Percentiles rank a stretch among this genome's conserved stretches.
These are phyloP conservation scores for Lactarius pseudohatsudake DNA, from an alignment of 768 basidiomycete species.

Conservation along the genomic window DNA sequence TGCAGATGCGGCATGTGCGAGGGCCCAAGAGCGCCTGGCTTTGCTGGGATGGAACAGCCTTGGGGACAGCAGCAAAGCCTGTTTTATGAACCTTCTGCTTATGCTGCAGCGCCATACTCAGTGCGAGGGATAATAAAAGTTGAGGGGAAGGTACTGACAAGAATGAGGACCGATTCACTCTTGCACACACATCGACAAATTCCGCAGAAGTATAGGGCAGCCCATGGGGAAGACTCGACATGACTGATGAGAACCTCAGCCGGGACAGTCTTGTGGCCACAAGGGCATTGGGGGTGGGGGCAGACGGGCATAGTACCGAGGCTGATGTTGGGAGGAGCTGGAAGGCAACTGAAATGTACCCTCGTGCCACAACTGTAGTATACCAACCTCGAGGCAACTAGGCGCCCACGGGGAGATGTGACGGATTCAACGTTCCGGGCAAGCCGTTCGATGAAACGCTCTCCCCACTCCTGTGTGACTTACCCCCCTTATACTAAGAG, in stretches of 20 bases:
- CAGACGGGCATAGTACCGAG: conserved; percentile 24
- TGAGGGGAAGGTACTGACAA: conserved; percentile 10
- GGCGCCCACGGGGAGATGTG: conserved; percentile 17
- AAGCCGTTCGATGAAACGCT: conserved; percentile 13
- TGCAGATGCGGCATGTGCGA: conserved; percentile 3
- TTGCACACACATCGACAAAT: conserved; percentile 27
- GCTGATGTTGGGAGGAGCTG: conserved; percentile 1
- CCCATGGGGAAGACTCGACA: conserved; percentile 26
- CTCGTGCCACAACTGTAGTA: background rate
- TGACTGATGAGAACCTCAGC: conserved; percentile 22
- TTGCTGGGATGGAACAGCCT: background rate
- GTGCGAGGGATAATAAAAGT: background rate
- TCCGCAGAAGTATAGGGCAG: conserved; percentile 21
- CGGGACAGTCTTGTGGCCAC: conserved; percentile 20
- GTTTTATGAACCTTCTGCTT: conserved; percentile 24
- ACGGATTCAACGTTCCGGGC: conserved; percentile 20
- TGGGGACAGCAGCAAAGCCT: background rate
- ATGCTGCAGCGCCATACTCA: conserved; percentile 20
- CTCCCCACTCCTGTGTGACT: background rate
- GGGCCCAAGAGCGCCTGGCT: background rate
- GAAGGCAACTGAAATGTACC: conserved; percentile 6
- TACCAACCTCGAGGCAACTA: conserved; percentile 18
- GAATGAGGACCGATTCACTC: conserved; percentile 20
- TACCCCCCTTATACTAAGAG: background rate
- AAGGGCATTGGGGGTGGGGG: conserved; percentile 26